Evolutionary conservation across 2,329 filamentous ascomycete genomes (phyloP).

Genomic region (Chlorencoelia australis): DNA sequence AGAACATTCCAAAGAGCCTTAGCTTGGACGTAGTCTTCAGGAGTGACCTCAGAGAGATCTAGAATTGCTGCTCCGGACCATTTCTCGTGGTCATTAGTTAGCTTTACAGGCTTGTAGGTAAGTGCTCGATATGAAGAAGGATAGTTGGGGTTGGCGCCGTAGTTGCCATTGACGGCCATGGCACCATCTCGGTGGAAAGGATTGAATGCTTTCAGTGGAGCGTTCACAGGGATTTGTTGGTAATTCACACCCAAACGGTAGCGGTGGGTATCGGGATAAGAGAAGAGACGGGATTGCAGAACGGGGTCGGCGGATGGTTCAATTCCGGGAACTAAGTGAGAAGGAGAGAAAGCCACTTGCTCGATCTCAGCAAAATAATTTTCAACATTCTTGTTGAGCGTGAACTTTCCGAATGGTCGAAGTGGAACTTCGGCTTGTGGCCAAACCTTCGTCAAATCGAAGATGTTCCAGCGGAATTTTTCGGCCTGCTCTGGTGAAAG

Average conservation of each 20-base stretch:
- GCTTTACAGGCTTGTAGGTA: constrained; percentile 34
- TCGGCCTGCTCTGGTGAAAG: constrained; percentile 52
- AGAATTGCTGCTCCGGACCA: constrained; percentile 37
- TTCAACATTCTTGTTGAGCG: constrained; percentile 51
- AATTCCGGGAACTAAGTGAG: constrained; percentile 56
- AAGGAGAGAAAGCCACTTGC: constrained; percentile 59
- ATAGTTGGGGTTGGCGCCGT: constrained; percentile 51
- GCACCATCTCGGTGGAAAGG: constrained; percentile 65
- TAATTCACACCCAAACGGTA: constrained; percentile 48
- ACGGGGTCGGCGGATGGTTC: constrained; percentile 63
- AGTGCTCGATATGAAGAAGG: constrained; percentile 38
- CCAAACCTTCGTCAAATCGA: constrained; percentile 63
- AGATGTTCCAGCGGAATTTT: constrained; percentile 51
- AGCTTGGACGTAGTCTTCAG: constrained; percentile 27
- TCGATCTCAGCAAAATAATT: constrained; percentile 60
- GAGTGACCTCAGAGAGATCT: constrained; percentile 32
- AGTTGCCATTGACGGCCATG: constrained; percentile 60
- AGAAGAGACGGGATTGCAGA: constrained; percentile 59
- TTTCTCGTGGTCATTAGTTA: constrained; percentile 35
- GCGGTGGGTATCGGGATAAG: constrained; percentile 56
- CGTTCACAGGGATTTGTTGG: constrained; percentile 44
- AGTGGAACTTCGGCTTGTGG: constrained; percentile 53
- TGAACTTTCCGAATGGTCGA: constrained; percentile 49
- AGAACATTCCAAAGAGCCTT: constrained; percentile 28
- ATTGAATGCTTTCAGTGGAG: constrained; percentile 42